Evolutionary conservation across 73 alveolate species (phyloP).

Genomic region (Tetrahymena malaccensis): DNA sequence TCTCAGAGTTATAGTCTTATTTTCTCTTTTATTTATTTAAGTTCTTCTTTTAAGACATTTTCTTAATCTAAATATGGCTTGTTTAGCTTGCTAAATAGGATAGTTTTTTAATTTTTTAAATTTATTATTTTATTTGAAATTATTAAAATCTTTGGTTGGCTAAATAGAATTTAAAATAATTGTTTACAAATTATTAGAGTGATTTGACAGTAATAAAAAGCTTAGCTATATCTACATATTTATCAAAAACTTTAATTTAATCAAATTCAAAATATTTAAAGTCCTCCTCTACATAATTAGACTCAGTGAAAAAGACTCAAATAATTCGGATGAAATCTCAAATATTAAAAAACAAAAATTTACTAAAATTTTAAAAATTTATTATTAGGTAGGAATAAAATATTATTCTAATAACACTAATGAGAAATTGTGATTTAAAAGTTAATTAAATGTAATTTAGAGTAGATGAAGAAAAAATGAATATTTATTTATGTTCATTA

Average conservation of each 20-base stretch:
- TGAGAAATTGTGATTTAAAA: too few relatives aligned
- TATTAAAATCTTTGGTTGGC: not conserved
- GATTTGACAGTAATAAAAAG: not conserved
- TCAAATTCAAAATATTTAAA: too few relatives aligned
- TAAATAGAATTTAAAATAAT: not conserved
- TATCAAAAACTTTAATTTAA: not conserved
- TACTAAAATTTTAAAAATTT: not conserved
- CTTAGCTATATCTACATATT: not conserved
- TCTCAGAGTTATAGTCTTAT: not conserved
- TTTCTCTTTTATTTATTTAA: not conserved
- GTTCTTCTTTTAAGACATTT: not conserved
- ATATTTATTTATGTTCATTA: too few relatives aligned
- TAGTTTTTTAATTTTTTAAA: not conserved
- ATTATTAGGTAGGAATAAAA: not conserved
- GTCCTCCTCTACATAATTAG: not conserved
- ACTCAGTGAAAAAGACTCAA: not conserved
- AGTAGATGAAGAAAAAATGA: too few relatives aligned
- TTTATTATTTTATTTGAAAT: not conserved
- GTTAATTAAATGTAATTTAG: too few relatives aligned
- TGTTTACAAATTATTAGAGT: not conserved
- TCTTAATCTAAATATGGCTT: not conserved
- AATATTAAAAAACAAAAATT: not conserved
- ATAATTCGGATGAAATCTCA: not conserved
- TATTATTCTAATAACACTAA: not conserved
- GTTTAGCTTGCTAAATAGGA: not conserved